Conservation (phyloP, 148 eudicot species). For the Vaccinium vitisidaea region DNA sequence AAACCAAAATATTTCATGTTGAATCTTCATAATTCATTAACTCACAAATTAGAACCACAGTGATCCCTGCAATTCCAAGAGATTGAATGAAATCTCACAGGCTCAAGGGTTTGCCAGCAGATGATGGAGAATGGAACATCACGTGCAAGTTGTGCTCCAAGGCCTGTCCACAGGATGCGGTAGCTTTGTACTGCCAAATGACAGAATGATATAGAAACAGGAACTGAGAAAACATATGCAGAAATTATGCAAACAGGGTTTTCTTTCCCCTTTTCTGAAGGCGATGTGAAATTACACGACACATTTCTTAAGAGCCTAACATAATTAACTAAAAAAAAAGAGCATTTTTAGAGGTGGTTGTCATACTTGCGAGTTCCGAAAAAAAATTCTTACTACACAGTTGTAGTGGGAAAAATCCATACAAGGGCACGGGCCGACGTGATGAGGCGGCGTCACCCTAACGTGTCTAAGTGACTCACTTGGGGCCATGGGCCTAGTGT, state of each 20-base stretch:
- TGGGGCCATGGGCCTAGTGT: too few relatives aligned
- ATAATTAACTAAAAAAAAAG: not conserved
- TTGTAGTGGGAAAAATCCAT: too few relatives aligned
- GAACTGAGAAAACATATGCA: not conserved
- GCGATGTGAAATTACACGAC: not conserved
- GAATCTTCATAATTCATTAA: not conserved
- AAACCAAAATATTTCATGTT: constrained; percentile 2
- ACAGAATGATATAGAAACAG: constrained; percentile 14
- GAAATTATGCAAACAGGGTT: not conserved
- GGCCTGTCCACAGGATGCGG: constrained; percentile 87
- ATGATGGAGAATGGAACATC: constrained; percentile 95
- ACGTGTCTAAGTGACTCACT: too few relatives aligned
- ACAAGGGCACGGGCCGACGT: too few relatives aligned
- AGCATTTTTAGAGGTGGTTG: not conserved
- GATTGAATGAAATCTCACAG: constrained; percentile 42
- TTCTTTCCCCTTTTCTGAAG: not conserved
- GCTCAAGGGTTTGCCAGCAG: constrained; percentile 92
- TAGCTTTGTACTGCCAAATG: constrained; percentile 50
- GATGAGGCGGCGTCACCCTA: too few relatives aligned
- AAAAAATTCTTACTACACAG: not conserved
- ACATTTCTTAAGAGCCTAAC: not conserved
- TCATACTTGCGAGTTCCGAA: not conserved
- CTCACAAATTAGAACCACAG: not conserved
- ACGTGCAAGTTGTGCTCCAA: constrained; percentile 92
- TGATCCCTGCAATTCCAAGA: not conserved